A percentile compares a stretch with the other conserved stretches of the same genome.
phyloP scores from a whole-genome alignment of 176 grass and related monocot species.

The Poa annua region DNA sequence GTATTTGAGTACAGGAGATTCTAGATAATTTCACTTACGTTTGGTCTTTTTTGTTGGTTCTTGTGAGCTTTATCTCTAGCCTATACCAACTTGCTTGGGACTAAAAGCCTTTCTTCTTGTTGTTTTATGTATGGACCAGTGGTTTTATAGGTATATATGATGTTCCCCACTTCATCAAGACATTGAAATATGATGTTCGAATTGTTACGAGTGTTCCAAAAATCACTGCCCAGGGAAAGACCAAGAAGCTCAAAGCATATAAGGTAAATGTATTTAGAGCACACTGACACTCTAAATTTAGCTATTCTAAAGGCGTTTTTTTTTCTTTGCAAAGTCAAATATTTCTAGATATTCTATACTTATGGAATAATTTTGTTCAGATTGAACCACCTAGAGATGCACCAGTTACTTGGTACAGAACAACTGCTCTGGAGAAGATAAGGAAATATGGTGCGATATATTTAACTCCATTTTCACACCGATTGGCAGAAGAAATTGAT shows the following conservation, averaged over 20 bases:
- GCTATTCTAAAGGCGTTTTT: slow-evolving; percentile 10
- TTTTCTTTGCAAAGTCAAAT: slow-evolving; percentile 1
- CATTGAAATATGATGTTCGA: slow-evolving; percentile 83
- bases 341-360: background rate
- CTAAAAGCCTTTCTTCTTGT: background rate
- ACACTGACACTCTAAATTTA: slow-evolving; percentile 1
- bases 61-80: too few species aligned
- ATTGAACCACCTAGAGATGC: slow-evolving; percentile 96
- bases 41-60: too few species aligned
- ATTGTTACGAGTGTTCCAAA: slow-evolving; percentile 85
- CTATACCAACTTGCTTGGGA: too few species aligned
- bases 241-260: slow-evolving; percentile 85
- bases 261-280: slow-evolving; percentile 57
- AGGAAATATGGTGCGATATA: slow-evolving; percentile 90
- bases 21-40: slow-evolving; percentile 13
- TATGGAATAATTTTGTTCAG: slow-evolving; percentile 49
- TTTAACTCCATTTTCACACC: slow-evolving; percentile 98
- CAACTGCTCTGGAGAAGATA: slow-evolving; percentile 86
- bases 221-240: slow-evolving; percentile 74
- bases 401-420: slow-evolving; percentile 90
- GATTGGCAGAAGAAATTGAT: slow-evolving; percentile 87
- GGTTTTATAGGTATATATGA: slow-evolving; percentile 98
- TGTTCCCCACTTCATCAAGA: slow-evolving; percentile 92
- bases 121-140: slow-evolving; percentile 57
- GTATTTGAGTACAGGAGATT: background rate